Evolutionary conservation across 306 rosid genomes (phyloP).

Genomic region (Neltuma alba): DNA sequence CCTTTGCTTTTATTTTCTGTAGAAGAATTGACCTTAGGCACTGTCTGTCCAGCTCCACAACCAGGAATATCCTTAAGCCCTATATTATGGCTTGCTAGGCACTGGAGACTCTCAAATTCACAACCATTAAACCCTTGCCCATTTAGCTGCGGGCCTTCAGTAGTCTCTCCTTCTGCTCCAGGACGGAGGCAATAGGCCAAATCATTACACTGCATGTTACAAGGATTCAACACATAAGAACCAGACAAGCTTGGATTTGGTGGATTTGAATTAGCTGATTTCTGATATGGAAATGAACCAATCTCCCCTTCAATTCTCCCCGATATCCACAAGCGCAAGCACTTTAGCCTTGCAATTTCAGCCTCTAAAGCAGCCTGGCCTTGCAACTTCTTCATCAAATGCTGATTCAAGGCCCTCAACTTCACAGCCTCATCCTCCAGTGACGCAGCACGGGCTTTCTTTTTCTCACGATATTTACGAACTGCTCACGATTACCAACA

Average conservation of each 20-base stretch:
- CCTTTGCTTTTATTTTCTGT: conserved; percentile 71
- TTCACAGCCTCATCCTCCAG: conserved; percentile 90
- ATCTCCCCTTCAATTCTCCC: conserved; percentile 99
- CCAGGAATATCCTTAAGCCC: conserved; percentile 64
- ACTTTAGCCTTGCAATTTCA: conserved; percentile 88
- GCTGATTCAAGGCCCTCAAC: conserved; percentile 80
- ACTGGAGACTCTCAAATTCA: conserved; percentile 85
- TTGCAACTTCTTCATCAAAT: conserved; percentile 82
- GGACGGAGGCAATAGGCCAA: conserved; percentile 71
- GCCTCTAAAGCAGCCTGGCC: conserved; percentile 93
- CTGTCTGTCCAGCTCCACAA: conserved; percentile 59
- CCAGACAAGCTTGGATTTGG: conserved; percentile 44
- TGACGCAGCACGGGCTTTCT: conserved; percentile 85
- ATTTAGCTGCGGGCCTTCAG: conserved; percentile 47
- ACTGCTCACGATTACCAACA: conserved; percentile 87
- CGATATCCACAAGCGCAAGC: conserved; percentile 88
- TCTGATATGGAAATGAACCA: conserved; percentile 90
- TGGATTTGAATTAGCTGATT: conserved; percentile 49
- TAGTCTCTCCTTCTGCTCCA: conserved; percentile 59
- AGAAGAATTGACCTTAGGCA: conserved; percentile 48
- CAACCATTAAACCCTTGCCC: conserved; percentile 67
- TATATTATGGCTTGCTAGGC: conserved; percentile 65
- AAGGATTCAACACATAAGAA: conserved; percentile 80
- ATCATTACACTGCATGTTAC: conserved; percentile 86
- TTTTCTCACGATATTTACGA: conserved; percentile 95